Base-by-base conservation (phyloP, 2,329 filamentous ascomycete genomes). In the Aspergillus eucalypticola region DNA sequence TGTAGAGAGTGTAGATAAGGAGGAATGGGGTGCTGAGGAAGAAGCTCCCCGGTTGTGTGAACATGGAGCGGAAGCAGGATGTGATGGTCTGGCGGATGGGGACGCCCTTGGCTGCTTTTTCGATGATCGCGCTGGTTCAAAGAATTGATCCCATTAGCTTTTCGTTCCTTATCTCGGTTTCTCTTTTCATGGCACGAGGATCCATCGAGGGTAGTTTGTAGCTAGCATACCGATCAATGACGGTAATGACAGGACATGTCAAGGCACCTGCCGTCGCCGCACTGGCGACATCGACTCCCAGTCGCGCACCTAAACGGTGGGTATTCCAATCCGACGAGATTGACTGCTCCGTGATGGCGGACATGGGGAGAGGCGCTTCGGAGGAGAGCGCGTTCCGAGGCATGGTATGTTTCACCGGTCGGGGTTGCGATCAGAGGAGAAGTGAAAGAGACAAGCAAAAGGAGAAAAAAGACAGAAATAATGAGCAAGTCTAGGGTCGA, bases 241-340 rank as follows among this genome's bases (percentile, higher is more conserved):
- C 89, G 39, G 90, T 90, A 64, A 96, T 94, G 41, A 96, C 73
- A 1, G 93, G 92, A 57, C 92, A 91, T 51, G 96, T 89, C 62
- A 95, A 79, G 6, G 84, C 84, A 2, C 89, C 91, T 10, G 92
- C 91, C 49, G 85, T 84, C 2, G 85, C 83, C 1, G 91, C 92
- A 69, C 89, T 88, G 48, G 84, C 75, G 21, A 85, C 76, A 78
- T 96, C 92, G 15, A 87, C 84, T 46, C 82, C 85, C 11, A 96
- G 71, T 55, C 92, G 84, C 65, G 83, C 75, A 13, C 84, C 84
- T 58, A 96, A 76, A 67, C 90, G 88, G 65, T 86, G 84, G 23
- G 90, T 93, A 75, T 96, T 96, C 90, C 90, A 94, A 76, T 63
- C 64, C 44, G 63, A 56, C 23, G 64, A 54, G 8, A 58, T 29